These are phyloP conservation scores for Esteya vermicola DNA, from an alignment of 2,329 filamentous ascomycete species.

Conservation along the genomic window DNA sequence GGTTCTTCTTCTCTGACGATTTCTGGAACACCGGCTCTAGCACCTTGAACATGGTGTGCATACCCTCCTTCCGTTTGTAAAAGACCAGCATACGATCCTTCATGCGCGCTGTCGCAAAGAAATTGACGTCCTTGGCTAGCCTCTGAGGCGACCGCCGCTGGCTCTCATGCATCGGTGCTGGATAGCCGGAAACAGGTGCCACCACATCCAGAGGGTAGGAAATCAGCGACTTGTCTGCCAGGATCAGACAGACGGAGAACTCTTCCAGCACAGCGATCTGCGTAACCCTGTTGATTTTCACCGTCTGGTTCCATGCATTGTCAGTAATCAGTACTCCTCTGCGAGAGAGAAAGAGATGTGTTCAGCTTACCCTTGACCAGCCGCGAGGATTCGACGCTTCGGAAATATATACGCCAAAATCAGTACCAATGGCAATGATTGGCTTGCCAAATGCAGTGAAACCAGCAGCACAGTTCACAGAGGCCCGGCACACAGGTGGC, in stretches of 20 bases:
- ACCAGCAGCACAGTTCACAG: constrained; percentile 84
- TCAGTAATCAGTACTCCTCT: constrained; percentile 6
- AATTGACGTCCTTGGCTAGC: constrained; percentile 83
- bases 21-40: constrained; percentile 93
- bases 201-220: constrained; percentile 89
- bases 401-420: constrained; percentile 84
- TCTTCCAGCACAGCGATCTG: constrained; percentile 93
- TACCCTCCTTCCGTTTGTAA: constrained; percentile 89
- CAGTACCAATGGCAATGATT: constrained; percentile 88
- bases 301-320: constrained; percentile 40
- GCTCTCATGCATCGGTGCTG: constrained; percentile 53
- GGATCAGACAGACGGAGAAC: constrained; percentile 82
- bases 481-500: constrained; percentile 64
- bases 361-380: constrained; percentile 63
- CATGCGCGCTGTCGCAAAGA: constrained; percentile 93
- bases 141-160: constrained; percentile 80
- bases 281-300: constrained; percentile 63
- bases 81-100: constrained; percentile 91
- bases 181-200: constrained; percentile 45
- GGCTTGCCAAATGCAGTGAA: constrained; percentile 74
- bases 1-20: constrained; percentile 67
- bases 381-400: constrained; percentile 80
- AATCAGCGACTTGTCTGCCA: constrained; percentile 81
- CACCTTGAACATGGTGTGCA: constrained; percentile 92
- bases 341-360: background rate